These are phyloP conservation scores for Mimosa bimucronata DNA, from an alignment of 306 rosid species.

Conservation along the genomic window DNA sequence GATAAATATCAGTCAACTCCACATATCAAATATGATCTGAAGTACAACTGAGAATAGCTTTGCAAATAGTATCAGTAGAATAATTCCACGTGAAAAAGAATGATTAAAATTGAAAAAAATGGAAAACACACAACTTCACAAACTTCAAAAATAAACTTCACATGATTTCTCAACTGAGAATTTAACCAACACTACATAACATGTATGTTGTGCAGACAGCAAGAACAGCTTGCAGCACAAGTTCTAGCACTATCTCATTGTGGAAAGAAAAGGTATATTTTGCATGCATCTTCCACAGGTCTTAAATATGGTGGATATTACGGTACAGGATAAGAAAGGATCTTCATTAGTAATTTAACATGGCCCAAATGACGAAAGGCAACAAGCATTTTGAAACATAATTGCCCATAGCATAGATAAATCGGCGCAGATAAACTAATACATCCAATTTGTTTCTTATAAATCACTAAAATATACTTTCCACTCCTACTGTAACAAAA, in stretches of 20 bases:
- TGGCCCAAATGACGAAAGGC: constrained; percentile 1
- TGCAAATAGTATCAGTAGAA: not conserved
- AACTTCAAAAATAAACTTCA: no score
- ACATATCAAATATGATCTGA: not conserved
- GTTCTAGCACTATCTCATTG: not conserved
- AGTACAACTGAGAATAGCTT: not conserved
- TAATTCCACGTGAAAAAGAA: not conserved
- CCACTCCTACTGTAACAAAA: constrained; percentile 17
- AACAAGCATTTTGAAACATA: constrained; percentile 4
- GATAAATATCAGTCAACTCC: constrained; percentile 34
- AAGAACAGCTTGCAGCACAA: constrained; percentile 7
- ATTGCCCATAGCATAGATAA: not conserved
- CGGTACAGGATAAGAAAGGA: not conserved
- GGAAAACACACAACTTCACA: not conserved
- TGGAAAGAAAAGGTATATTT: not conserved
- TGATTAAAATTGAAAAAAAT: not conserved
- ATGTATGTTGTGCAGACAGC: constrained; percentile 6
- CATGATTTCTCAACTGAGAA: constrained; percentile 13
- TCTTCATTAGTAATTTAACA: constrained; percentile 1
- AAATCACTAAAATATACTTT: not conserved
- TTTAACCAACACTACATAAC: constrained; percentile 12
- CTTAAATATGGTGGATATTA: constrained; percentile 11
- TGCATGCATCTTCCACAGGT: constrained; percentile 1
- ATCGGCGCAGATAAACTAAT: not conserved
- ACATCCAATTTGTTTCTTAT: not conserved